These are phyloP conservation scores for Orbilia ellipsospora DNA, from an alignment of 2,329 filamentous ascomycete genomes.

Conservation along the genomic window DNA sequence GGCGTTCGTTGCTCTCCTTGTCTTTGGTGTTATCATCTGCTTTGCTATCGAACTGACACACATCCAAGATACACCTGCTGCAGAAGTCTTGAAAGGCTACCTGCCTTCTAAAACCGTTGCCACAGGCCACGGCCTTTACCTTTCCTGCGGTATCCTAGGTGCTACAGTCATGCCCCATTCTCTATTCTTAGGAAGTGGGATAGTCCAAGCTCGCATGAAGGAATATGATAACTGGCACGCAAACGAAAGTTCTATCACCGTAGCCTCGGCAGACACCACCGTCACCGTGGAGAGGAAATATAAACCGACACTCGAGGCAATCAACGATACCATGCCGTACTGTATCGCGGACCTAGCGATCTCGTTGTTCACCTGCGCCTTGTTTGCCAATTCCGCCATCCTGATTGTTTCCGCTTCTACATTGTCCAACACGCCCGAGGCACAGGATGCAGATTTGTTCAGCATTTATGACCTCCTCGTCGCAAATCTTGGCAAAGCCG, in stretches of 20 bases:
- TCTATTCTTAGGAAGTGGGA: slow-evolving; percentile 75
- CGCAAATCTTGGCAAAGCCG: slow-evolving; percentile 75
- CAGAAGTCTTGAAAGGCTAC: slow-evolving; percentile 74
- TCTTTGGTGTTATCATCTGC: slow-evolving; percentile 76
- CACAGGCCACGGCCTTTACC: slow-evolving; percentile 71
- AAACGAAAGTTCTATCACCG: slow-evolving; percentile 63
- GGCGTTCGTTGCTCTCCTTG: slow-evolving; percentile 71
- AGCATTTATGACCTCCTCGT: slow-evolving; percentile 80
- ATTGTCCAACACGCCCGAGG: slow-evolving; percentile 72
- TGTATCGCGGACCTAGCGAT: slow-evolving; percentile 76
- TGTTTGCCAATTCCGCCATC: slow-evolving; percentile 86
- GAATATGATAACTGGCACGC: slow-evolving; percentile 73
- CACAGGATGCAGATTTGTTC: slow-evolving; percentile 80
- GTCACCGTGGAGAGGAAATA: slow-evolving; percentile 68
- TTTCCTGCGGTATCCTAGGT: slow-evolving; percentile 79
- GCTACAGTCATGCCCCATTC: slow-evolving; percentile 80
- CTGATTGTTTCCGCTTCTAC: slow-evolving; percentile 83
- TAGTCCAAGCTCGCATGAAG: slow-evolving; percentile 74
- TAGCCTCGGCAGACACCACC: slow-evolving; percentile 58
- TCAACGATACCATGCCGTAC: slow-evolving; percentile 77
- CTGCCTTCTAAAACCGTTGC: slow-evolving; percentile 72
- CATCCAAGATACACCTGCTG: slow-evolving; percentile 68
- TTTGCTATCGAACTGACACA: slow-evolving; percentile 77
- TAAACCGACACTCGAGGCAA: slow-evolving; percentile 76
- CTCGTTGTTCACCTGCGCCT: slow-evolving; percentile 82